Conservation (phyloP, 352 stramenopile species). For the Phytophthora boehmeriae region DNA sequence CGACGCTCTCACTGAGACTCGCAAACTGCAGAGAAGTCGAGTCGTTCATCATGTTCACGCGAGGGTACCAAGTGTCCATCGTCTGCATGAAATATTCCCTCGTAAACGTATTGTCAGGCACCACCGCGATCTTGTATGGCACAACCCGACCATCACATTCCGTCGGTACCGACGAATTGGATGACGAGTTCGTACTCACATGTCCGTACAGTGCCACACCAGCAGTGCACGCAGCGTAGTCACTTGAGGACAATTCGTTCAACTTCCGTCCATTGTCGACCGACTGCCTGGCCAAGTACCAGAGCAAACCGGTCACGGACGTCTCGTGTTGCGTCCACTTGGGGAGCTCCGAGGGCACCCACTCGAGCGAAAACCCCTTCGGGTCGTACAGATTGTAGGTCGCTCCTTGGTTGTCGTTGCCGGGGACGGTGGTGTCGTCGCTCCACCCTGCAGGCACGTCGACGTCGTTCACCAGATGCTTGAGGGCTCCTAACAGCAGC, state of each 20-base stretch:
- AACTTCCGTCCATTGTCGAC: constrained; percentile 35
- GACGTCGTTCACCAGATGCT: constrained; percentile 51
- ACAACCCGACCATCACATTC: constrained; percentile 44
- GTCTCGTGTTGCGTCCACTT: constrained; percentile 56
- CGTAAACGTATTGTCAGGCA: constrained; percentile 58
- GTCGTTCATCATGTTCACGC: constrained; percentile 45
- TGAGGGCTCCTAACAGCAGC: constrained; percentile 54
- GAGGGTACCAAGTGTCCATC: constrained; percentile 62
- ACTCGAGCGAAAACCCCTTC: constrained; percentile 28
- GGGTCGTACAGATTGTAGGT: constrained; percentile 56
- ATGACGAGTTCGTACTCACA: constrained; percentile 42
- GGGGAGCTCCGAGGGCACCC: constrained; percentile 33
- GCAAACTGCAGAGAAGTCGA: constrained; percentile 38
- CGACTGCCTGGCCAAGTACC: constrained; percentile 46
- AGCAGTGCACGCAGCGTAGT: constrained; percentile 32
- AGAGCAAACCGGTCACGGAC: constrained; percentile 56
- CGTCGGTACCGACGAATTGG: constrained; percentile 31
- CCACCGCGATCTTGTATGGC: constrained; percentile 65
- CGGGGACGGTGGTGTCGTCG: constrained; percentile 10
- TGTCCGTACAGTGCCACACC: constrained; percentile 39
- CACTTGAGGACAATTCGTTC: constrained; percentile 39
- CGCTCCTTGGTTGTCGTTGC: constrained; percentile 15
- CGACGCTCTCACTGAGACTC: constrained; percentile 48
- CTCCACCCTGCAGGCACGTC: constrained; percentile 58
- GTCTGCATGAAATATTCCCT: constrained; percentile 63